Conservation (phyloP, 495 filamentous ascomycete species). For the Mytilinidion resinicola region DNA sequence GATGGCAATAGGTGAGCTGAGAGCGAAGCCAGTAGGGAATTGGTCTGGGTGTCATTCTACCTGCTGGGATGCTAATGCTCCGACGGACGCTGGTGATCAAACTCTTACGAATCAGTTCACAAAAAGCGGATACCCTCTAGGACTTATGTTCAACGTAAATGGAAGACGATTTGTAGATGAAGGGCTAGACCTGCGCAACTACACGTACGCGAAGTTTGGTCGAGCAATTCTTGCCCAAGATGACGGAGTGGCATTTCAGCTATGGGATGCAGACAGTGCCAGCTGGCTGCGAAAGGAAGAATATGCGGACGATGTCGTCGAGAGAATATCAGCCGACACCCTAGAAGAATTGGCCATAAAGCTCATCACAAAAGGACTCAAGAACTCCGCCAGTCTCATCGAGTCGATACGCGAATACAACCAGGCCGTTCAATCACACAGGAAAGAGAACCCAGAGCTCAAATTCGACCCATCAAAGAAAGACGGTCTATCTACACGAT, state of each 20-base stretch:
- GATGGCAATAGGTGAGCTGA: slow-evolving; percentile 45
- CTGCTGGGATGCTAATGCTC: slow-evolving; percentile 56
- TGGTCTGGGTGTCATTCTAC: slow-evolving; percentile 58
- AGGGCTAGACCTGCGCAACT: slow-evolving; percentile 55
- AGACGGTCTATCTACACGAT: slow-evolving; percentile 54
- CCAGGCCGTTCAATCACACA: slow-evolving; percentile 40
- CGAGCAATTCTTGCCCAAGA: slow-evolving; percentile 50
- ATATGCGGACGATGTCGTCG: slow-evolving; percentile 49
- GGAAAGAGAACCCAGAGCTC: slow-evolving; percentile 34
- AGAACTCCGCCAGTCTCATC: slow-evolving; percentile 39
- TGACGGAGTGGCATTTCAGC: slow-evolving; percentile 51
- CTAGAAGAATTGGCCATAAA: slow-evolving; percentile 50
- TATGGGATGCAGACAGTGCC: slow-evolving; percentile 50
- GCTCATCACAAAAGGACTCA: slow-evolving; percentile 40
- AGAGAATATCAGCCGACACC: slow-evolving; percentile 43
- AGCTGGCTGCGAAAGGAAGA: slow-evolving; percentile 51
- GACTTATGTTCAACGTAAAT: slow-evolving; percentile 53
- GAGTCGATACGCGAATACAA: slow-evolving; percentile 49
- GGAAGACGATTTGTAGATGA: slow-evolving; percentile 60
- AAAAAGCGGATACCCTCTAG: slow-evolving; percentile 60
- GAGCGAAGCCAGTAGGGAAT: slow-evolving; percentile 47
- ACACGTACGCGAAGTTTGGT: slow-evolving; percentile 59
- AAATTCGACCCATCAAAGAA: slow-evolving; percentile 50
- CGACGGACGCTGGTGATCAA: slow-evolving; percentile 45
- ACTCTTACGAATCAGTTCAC: slow-evolving; percentile 57